Evolutionary conservation across 176 grass and related monocot species (phyloP), one percentile per base, ranked within the genome.

Genomic region (Triticum turgidum): DNA sequence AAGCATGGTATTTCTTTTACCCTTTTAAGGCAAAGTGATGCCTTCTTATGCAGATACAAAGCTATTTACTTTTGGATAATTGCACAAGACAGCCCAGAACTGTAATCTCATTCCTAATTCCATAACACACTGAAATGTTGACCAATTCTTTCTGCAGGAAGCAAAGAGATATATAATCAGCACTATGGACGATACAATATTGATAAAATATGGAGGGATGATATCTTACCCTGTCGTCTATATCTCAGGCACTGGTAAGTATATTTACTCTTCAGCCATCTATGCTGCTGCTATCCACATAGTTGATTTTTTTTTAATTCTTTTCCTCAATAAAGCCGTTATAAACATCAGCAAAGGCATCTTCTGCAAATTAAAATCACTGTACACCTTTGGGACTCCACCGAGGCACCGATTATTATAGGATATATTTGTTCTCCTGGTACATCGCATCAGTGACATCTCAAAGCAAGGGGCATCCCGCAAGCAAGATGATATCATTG

Each of bases 221-320:
- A 98, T 89, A 96, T 98, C 78, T 90, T 94, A 38, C 97, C 94
- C 65, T 96, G 94, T 59, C 97, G 90, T 18, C 30, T 91, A 66
- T 96, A 98, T 89, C 90, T 98, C 51, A 96, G 97, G 86, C 97
- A 98, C 82, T 98, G 94, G 97, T 98, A 86, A 89, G 75, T 69
- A 68, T 45, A 68, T 45, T 80, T 45, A 1, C 11, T 78, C 6
- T 41, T 83, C 6, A 74, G 58, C 58, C 8, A 81, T 91, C 65
- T 87, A 65, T 27, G 2, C 17, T 44, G 27, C 21, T 29, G 14
- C 25, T 29, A 2, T 37, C n/a, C 56, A 29, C 37, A 45, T 25
- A 14, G 25, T 61, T 30, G 59, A 32, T 68, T 10, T 61, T 68
- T 20, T 34, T 38, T 37, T 5, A 37, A 42, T 71, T 15, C 17